phyloP scores from a whole-genome alignment of 805 yeast species.

The Debaryomyces tyrocola region DNA sequence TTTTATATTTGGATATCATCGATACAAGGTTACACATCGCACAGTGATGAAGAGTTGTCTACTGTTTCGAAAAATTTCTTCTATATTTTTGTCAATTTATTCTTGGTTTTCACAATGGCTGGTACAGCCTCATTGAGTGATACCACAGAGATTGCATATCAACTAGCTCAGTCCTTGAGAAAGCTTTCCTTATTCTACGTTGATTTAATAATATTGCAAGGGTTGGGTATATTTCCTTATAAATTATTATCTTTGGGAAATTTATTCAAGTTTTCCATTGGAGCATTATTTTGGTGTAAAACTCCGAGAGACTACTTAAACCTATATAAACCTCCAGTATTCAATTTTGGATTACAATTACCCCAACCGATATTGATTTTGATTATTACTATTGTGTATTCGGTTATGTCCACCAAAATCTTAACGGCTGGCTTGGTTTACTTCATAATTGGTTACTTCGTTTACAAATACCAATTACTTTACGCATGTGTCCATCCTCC shows the following conservation, averaged over 20 bases:
- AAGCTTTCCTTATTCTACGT: constrained; percentile 86
- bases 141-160: constrained; percentile 84
- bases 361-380: constrained; percentile 90
- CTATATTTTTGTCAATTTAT: constrained; percentile 90
- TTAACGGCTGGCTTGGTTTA: constrained; percentile 81
- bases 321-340: constrained; percentile 82
- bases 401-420: constrained; percentile 86
- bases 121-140: constrained; percentile 91
- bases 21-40: constrained; percentile 85
- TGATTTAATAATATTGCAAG: constrained; percentile 78
- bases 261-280: constrained; percentile 64
- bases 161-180: constrained; percentile 77
- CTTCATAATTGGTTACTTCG: constrained; percentile 82
- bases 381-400: constrained; percentile 81
- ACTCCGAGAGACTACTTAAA: constrained; percentile 82
- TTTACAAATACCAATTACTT: constrained; percentile 85
- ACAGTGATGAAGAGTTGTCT: constrained; percentile 89
- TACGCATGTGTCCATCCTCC: constrained; percentile 94
- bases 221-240: constrained; percentile 88
- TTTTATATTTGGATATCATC: constrained; percentile 80
- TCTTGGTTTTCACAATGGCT: constrained; percentile 89
- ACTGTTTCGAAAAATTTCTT: constrained; percentile 91
- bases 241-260: constrained; percentile 80
- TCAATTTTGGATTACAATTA: constrained; percentile 85
- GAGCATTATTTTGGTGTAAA: constrained; percentile 58